Conservation (phyloP, 306 rosid genomes). For the Potentilla sterilis region DNA sequence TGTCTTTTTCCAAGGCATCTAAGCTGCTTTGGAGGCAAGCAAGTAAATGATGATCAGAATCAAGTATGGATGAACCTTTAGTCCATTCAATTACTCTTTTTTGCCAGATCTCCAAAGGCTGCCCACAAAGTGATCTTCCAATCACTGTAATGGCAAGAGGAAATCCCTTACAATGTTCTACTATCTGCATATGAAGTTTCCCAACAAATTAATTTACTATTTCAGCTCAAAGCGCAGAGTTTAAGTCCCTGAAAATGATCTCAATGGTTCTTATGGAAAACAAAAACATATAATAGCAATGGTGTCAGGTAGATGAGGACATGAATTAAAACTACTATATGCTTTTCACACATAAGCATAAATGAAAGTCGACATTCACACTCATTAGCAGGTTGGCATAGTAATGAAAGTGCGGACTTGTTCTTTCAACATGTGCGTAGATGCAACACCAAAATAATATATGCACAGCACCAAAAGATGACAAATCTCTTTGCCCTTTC, state of each 20-base stretch:
- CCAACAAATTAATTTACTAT: not conserved
- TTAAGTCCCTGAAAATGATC: too few species aligned
- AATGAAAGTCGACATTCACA: too few species aligned
- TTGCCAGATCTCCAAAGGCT: conserved; percentile 32
- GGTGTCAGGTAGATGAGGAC: too few species aligned
- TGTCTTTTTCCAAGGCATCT: conserved; percentile 31
- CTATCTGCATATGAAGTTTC: conserved; percentile 11
- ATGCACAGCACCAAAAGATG: too few species aligned
- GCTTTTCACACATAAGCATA: too few species aligned
- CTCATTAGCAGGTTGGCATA: too few species aligned
- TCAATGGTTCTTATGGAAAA: too few species aligned
- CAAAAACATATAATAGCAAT: too few species aligned
- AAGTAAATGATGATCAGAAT: conserved; percentile 25
- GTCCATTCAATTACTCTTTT: conserved; percentile 26
- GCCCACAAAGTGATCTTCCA: conserved; percentile 42
- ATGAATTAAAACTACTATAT: too few species aligned
- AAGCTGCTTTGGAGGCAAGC: conserved; percentile 43
- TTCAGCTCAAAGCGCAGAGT: not conserved
- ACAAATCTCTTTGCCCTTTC: not conserved
- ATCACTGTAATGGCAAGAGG: conserved; percentile 54
- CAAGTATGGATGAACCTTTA: conserved; percentile 33
- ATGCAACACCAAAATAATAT: too few species aligned
- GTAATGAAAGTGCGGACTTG: too few species aligned
- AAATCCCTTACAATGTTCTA: conserved; percentile 42
- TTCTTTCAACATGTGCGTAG: too few species aligned